A percentile compares a stretch with the other conserved stretches of the same genome.
phyloP scores from a whole-genome alignment of 2,329 filamentous ascomycete species.

The Monascus ruber region DNA sequence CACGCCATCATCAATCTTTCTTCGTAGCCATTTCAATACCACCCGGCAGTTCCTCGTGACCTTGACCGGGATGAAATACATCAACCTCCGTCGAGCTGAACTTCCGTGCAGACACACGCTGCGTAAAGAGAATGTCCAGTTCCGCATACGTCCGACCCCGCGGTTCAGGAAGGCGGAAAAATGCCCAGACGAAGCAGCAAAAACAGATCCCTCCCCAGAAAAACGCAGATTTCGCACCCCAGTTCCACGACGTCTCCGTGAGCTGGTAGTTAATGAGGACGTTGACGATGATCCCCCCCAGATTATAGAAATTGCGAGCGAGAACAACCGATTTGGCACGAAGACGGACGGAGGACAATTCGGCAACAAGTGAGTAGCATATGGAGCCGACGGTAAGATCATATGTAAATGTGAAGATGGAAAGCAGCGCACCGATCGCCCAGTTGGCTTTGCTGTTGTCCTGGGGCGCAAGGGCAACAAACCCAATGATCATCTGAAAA shows the following conservation, averaged over 20 bases:
- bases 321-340: slow-evolving; percentile 46
- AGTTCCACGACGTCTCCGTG: slow-evolving; percentile 18
- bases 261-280: slow-evolving; percentile 22
- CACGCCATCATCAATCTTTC: too few species aligned
- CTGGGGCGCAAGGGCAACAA: slow-evolving; percentile 5
- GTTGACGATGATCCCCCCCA: slow-evolving; percentile 39
- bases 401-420: slow-evolving; percentile 43
- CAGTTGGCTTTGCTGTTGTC: neutral
- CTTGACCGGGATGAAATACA: neutral
- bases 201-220: slow-evolving; percentile 22
- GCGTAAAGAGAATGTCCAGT: neutral
- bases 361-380: slow-evolving; percentile 42
- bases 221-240: slow-evolving; percentile 23
- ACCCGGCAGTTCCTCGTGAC: too few species aligned
- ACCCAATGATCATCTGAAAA: slow-evolving; percentile 20
- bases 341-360: slow-evolving; percentile 44
- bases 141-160: neutral
- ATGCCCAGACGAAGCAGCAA: slow-evolving; percentile 16
- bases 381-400: slow-evolving; percentile 42
- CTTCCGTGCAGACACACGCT: neutral
- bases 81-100: neutral
- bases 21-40: too few species aligned
- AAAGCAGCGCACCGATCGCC: slow-evolving; percentile 37
- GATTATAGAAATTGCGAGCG: slow-evolving; percentile 41
- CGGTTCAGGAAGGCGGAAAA: slow-evolving; percentile 9